A percentile compares a stretch with the other conserved stretches of the same genome.
phyloP scores from a whole-genome alignment of 352 stramenopile genomes.

The Pythium vanterpoolii region DNA sequence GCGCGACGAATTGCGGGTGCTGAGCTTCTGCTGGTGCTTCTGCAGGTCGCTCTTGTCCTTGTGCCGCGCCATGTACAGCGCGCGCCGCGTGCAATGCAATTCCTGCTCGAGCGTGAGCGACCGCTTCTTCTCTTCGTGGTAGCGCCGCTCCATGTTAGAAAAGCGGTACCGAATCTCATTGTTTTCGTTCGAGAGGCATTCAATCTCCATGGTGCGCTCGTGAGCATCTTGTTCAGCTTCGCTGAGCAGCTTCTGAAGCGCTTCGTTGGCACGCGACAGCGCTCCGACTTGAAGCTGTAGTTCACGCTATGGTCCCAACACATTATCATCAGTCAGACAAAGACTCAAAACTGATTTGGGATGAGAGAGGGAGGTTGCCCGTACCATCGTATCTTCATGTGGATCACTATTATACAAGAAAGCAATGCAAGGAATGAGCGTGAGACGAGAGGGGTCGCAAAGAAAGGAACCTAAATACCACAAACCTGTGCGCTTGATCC shows the following conservation, averaged over 20 bases:
- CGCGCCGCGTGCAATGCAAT: slow-evolving; percentile 40
- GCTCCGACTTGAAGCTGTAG: slow-evolving; percentile 56
- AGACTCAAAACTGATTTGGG: neutral
- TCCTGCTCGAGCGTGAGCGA: slow-evolving; percentile 63
- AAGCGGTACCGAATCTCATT: slow-evolving; percentile 64
- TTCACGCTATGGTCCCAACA: slow-evolving; percentile 58
- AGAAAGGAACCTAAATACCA: too few species aligned
- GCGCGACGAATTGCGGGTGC: slow-evolving; percentile 6
- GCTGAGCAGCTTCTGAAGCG: slow-evolving; percentile 56
- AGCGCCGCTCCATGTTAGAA: slow-evolving; percentile 55
- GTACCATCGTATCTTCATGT: slow-evolving; percentile 58
- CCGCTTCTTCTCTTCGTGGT: slow-evolving; percentile 66
- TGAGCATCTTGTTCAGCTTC: slow-evolving; percentile 59
- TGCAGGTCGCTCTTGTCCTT: slow-evolving; percentile 16
- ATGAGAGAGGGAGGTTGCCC: neutral
- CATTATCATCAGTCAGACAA: neutral
- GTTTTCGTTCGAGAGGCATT: slow-evolving; percentile 77
- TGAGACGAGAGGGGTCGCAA: too few species aligned
- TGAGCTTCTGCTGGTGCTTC: slow-evolving; percentile 22
- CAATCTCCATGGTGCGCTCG: slow-evolving; percentile 61
- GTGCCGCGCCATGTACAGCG: slow-evolving; percentile 15
- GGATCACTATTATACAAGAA: slow-evolving; percentile 23
- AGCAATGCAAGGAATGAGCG: neutral
- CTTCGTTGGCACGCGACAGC: slow-evolving; percentile 58
- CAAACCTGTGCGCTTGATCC: slow-evolving; percentile 45